phyloP scores from a whole-genome alignment of 306 rosid genomes.

The Ceratonia siliqua region DNA sequence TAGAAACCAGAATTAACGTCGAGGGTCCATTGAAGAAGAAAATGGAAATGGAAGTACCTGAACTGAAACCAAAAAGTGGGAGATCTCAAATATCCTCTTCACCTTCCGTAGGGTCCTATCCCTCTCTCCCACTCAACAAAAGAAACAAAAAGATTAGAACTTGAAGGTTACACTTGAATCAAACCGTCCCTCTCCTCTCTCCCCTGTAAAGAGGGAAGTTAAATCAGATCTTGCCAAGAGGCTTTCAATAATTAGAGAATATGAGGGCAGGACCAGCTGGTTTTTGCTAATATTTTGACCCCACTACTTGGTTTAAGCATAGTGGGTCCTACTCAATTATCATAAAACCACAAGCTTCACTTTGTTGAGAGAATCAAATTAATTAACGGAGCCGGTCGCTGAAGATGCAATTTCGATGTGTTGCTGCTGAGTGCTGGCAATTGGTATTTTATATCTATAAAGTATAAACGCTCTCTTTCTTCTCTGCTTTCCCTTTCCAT shows the following conservation, averaged over 20 bases:
- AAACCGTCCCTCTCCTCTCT: slow-evolving; percentile 1
- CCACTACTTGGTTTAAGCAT: slow-evolving; percentile 36
- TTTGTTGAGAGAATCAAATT: slow-evolving; percentile 25
- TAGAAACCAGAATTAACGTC: not conserved
- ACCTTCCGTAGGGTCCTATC: slow-evolving; percentile 21
- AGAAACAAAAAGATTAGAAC: slow-evolving; percentile 40
- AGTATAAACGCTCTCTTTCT: not conserved
- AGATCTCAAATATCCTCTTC: slow-evolving; percentile 58
- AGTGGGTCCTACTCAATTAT: slow-evolving; percentile 46
- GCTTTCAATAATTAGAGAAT: slow-evolving; percentile 35
- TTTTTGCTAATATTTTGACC: slow-evolving; percentile 51
- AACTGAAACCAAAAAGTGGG: slow-evolving; percentile 44
- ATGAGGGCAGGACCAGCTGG: slow-evolving; percentile 54
- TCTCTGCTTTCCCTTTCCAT: slow-evolving; percentile 1
- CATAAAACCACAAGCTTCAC: slow-evolving; percentile 9
- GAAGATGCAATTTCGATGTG: not conserved
- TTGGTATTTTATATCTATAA: slow-evolving; percentile 2
- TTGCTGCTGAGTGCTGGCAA: not conserved
- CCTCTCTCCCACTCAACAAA: slow-evolving; percentile 27
- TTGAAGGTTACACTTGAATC: slow-evolving; percentile 33
- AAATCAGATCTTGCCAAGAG: slow-evolving; percentile 60
- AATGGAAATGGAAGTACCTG: slow-evolving; percentile 51
- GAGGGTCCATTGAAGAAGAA: slow-evolving; percentile 25
- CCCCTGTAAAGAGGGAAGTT: slow-evolving; percentile 31
- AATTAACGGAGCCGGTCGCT: slow-evolving; percentile 15